phyloP scores from a whole-genome alignment of 2,329 filamentous ascomycete species.

The Neobulgaria alba region DNA sequence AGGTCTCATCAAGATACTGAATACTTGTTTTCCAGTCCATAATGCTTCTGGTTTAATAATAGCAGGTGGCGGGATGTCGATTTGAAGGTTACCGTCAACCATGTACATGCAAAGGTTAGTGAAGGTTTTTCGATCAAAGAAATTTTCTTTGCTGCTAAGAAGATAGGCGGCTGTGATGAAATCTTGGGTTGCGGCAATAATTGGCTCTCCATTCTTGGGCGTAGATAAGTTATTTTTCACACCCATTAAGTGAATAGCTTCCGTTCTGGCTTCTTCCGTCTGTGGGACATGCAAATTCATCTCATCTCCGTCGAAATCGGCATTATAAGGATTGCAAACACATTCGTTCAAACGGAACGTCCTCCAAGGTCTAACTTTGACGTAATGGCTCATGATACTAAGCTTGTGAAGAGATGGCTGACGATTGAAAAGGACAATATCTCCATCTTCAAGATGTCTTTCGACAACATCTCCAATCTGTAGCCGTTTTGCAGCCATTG shows the following conservation, averaged over 20 bases:
- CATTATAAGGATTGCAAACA: conserved; percentile 96
- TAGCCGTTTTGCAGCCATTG: conserved; percentile 64
- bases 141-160: conserved; percentile 84
- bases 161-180: conserved; percentile 95
- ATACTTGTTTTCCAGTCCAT: conserved; percentile 97
- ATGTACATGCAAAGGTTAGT: conserved; percentile 89
- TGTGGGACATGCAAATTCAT: conserved; percentile 99
- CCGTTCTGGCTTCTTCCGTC: conserved; percentile 90
- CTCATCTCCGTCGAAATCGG: conserved; percentile 97
- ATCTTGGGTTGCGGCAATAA: conserved; percentile 98
- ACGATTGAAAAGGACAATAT: conserved; percentile 95
- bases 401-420: conserved; percentile 97
- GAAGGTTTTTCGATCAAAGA: conserved; percentile 84
- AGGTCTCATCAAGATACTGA: conserved; percentile 83
- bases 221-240: conserved; percentile 95
- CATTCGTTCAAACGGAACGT: conserved; percentile 97
- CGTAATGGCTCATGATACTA: conserved; percentile 93
- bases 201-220: conserved; percentile 94
- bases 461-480: conserved; percentile 83
- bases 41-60: conserved; percentile 77
- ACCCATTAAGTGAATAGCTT: conserved; percentile 94
- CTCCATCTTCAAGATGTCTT: conserved; percentile 87
- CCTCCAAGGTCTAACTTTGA: conserved; percentile 87
- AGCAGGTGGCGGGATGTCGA: conserved; percentile 81
- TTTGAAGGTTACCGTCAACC: conserved; percentile 68